Evolutionary conservation across 2,329 filamentous ascomycete species (phyloP), one percentile per base, ranked within the genome.

Genomic region (Fusarium subtropicale): DNA sequence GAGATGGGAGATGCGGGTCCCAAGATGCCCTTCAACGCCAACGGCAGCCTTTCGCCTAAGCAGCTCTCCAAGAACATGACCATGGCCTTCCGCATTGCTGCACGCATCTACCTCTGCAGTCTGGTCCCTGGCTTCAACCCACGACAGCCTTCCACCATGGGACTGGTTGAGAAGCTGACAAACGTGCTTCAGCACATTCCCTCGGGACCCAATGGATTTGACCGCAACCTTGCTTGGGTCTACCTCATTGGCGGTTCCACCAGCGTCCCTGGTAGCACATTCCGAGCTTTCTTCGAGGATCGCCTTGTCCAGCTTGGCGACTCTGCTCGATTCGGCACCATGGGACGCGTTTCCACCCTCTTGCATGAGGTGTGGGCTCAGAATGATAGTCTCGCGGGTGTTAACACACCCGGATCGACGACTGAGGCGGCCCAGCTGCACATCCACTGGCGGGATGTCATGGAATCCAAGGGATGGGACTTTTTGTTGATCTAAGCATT

Each of bases 101-200:
- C 95, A 5, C 91, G 95, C 76, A 94, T 99, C 81, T 97, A 97
- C 81, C 90, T 98, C n/a, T 97, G 94, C 88, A 94, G 92, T 76
- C 86, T 99, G 36, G 92, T 98, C 0, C 95, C 95, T 1, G 94
- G 94, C 59, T 96, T 95, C 81, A 90, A 91, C 74, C 91, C 92
- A 48, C 86, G 85, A 60, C 91, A 96, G 74, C 83, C 85, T 11
- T 93, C 90, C 77, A 94, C 90, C 75, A 84, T 91, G 74, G 90
- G 90, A 70, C 86, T 98, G 26, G 88, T 97, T 42, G 87, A 91
- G 64, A 92, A 92, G 75, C 88, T 97, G 66, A 89, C 91, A 28
- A 87, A 88, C 60, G 88, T 91, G 36, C 90, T 98, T 68, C 88
- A 92, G 58, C 91, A 88, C 79, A 94, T 99, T 70, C 96, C 96